Conservation (phyloP, 192 early-diverging fungal genomes). For the Entophlyctis luteolus region DNA sequence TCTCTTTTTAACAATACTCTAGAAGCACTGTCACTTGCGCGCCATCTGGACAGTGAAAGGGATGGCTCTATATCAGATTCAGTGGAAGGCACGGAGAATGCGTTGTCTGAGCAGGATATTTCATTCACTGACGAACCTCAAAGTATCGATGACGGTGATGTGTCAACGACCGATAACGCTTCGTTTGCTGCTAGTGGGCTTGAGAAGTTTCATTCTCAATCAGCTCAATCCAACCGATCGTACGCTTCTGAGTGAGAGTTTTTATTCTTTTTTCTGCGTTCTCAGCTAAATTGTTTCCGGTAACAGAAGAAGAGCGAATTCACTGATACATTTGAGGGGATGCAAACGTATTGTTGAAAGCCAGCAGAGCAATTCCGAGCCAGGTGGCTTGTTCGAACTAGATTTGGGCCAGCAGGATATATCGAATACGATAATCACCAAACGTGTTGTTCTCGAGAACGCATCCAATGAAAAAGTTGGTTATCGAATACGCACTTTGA, state of each 20-base stretch:
- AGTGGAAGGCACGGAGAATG: conserved; percentile 10
- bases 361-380: conserved; percentile 32
- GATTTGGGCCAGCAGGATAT: conserved; percentile 79
- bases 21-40: conserved; percentile 6
- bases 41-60: conserved; percentile 17
- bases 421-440: conserved; percentile 47
- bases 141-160: conserved; percentile 19
- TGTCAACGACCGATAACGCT: conserved; percentile 3
- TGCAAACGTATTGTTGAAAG: conserved; percentile 59
- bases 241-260: conserved; percentile 11
- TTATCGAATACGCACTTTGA: conserved; percentile 60
- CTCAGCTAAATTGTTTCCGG: too few relatives aligned
- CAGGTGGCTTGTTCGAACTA: conserved; percentile 67
- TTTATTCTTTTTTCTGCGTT: background rate
- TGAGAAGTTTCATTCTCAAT: conserved; percentile 13
- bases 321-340: conserved; percentile 57
- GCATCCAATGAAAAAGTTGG: conserved; percentile 47
- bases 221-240: conserved; percentile 3
- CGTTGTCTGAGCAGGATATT: conserved; percentile 16
- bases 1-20: background rate
- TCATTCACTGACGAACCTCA: conserved; percentile 19
- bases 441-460: conserved; percentile 67
- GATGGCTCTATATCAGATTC: conserved; percentile 14
- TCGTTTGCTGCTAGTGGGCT: conserved; percentile 4
- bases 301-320: conserved; percentile 9